phyloP scores from a whole-genome alignment of 2,329 filamentous ascomycete genomes.

The Xylariaceae sp. region DNA sequence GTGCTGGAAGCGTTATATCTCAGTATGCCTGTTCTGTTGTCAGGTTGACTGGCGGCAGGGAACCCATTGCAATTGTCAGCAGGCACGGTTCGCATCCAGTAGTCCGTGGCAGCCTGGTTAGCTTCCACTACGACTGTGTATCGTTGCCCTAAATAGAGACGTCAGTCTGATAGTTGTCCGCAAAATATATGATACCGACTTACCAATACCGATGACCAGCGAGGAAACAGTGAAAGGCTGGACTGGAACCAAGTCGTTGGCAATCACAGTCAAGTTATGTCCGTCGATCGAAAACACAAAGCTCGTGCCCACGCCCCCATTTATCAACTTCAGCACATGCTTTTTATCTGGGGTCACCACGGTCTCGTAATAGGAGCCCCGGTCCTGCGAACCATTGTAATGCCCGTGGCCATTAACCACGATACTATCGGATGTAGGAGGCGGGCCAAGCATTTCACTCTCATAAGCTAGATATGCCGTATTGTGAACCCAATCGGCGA shows the following conservation, averaged over 20 bases:
- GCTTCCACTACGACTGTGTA: slow-evolving; percentile 23
- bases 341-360: slow-evolving; percentile 35
- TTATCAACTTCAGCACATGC: slow-evolving; percentile 44
- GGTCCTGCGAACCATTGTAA: slow-evolving; percentile 7
- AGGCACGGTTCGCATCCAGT: slow-evolving; percentile 30
- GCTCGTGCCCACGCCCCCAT: slow-evolving; percentile 42
- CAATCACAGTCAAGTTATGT: slow-evolving; percentile 46
- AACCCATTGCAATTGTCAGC: slow-evolving; percentile 12
- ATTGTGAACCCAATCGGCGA: slow-evolving; percentile 48
- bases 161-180: neutral
- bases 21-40: slow-evolving; percentile 25
- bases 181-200: slow-evolving; percentile 18
- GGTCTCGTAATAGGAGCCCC: slow-evolving; percentile 28
- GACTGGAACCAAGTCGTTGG: slow-evolving; percentile 47
- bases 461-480: slow-evolving; percentile 20
- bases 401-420: slow-evolving; percentile 36
- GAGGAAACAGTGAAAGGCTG: slow-evolving; percentile 46
- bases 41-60: slow-evolving; percentile 3
- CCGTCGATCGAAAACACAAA: slow-evolving; percentile 46
- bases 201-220: slow-evolving; percentile 43
- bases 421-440: slow-evolving; percentile 27
- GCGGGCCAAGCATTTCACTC: slow-evolving; percentile 11
- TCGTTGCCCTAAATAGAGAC: slow-evolving; percentile 25
- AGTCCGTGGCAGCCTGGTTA: slow-evolving; percentile 17
- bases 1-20: slow-evolving; percentile 26